Base-by-base conservation (phyloP, 78 protist species). In the Tieghemostelium lacteum region DNA sequence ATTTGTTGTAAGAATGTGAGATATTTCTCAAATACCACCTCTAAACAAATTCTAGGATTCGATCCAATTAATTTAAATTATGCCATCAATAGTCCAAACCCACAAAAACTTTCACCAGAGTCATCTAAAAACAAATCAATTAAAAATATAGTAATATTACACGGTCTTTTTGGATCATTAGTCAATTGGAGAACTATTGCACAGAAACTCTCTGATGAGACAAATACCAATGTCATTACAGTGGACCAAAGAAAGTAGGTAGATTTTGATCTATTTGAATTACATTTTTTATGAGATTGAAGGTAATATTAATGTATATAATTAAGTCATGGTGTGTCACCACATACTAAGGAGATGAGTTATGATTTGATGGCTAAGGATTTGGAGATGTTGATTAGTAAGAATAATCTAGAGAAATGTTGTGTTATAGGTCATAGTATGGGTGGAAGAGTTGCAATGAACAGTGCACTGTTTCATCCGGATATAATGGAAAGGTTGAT, bases 191-290 rank as follows among this genome's bases (percentile, higher is more conserved):
- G 71, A 57, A 29, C 76, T 17, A 20, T 80, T 28, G 65, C 88
- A 58, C 76, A 66, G 0, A 67, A 67, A 67, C 36, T 80, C 17
- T 75, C 88, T 5, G 50, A 80, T 55, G 26, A 33, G 29, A 52
- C 77, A 7, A 52, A 80, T 57, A 67, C 77, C 40, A 80, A 80
- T 28, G 45, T 80, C n/a, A 26, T 67, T 29, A 75, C 54, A 57
- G 88, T 80, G 0, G 88, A 80, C 67, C 88, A 80, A 80, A 80
- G 88, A 67, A 80, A 80, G 86, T 75, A 62, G 3, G 85, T 73
- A 28, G 54, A 28, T 62, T 62, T 45, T 67, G 58, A 3, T 1
- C 24, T 22, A 1, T 19, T 64, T 36, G 50, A 64, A 1, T 20
- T 3, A 20, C 8, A 19, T 63, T 63, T 8, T n/a, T 63, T 10